Percentiles rank a stretch among this genome's conserved stretches.
Conservation (phyloP, 371 early-diverging fungal species). For the Apophysomyces ossiformis region DNA sequence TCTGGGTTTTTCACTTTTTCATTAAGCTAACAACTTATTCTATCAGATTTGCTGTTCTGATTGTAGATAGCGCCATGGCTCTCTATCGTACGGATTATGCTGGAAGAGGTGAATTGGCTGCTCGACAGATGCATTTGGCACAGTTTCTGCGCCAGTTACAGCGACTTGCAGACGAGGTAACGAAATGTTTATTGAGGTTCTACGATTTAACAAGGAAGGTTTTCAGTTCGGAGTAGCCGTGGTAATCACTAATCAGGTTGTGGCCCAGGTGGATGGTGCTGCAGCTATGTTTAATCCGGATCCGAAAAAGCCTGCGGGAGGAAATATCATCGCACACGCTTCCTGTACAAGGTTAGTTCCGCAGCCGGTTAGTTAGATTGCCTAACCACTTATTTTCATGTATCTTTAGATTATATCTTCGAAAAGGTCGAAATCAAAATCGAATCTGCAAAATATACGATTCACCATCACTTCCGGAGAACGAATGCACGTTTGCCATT, state of each 20-base stretch:
- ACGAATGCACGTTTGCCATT: slow-evolving; percentile 76
- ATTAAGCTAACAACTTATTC: background rate
- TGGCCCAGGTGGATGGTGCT: slow-evolving; percentile 96
- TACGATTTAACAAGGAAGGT: background rate
- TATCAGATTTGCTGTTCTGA: slow-evolving; percentile 80
- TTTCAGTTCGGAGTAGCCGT: slow-evolving; percentile 46
- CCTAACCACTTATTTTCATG: background rate
- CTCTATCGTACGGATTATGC: slow-evolving; percentile 98
- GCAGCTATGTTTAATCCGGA: slow-evolving; percentile 92
- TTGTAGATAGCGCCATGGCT: slow-evolving; percentile 98
- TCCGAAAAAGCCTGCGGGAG: slow-evolving; percentile 98
- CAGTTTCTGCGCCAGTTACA: slow-evolving; percentile 90
- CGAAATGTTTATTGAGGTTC: background rate
- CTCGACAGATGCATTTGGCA: slow-evolving; percentile 97
- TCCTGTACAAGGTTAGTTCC: slow-evolving; percentile 65
- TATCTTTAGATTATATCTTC: slow-evolving; percentile 67
- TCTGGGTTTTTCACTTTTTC: background rate
- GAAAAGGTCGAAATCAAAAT: slow-evolving; percentile 85
- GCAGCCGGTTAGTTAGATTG: background rate
- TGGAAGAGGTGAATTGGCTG: slow-evolving; percentile 98
- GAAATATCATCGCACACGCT: slow-evolving; percentile 98
- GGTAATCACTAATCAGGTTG: slow-evolving; percentile 99
- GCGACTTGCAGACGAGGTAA: slow-evolving; percentile 96
- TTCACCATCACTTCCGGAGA: slow-evolving; percentile 85
- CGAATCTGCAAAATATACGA: slow-evolving; percentile 92